Base-by-base conservation (phyloP, 2,329 filamentous ascomycete species). In the Sporothrix globosa region DNA sequence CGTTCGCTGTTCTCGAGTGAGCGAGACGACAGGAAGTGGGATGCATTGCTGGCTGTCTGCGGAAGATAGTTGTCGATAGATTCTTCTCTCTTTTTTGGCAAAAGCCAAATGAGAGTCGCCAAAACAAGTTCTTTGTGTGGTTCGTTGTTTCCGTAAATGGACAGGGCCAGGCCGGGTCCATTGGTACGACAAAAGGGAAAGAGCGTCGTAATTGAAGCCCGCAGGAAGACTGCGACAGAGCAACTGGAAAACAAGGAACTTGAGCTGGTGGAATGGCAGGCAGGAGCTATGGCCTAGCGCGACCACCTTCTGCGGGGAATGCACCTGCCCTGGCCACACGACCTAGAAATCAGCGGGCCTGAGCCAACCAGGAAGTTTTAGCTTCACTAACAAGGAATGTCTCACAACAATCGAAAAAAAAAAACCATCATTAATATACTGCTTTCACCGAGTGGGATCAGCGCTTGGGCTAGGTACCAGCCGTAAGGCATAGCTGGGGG, bases 281-380 rank as follows among this genome's bases (percentile, higher is more conserved):
- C 46, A 65, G 24, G 44, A 65, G 44, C 27, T 65, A 24, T 50
- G 2, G 24, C 7, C 60, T 65, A 65, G 61, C 61, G 61, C 61
- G 61, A 21, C 60, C 30, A 41, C 60, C 60, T 63, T 63, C 56
- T 63, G 60, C 60, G 60, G 60, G 60, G 60, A 63, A 30, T 6
- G 19, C 10, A 6, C n/a, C 13, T 61, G 24, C 17, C 54, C 30
- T 54, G 52, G 39, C 30, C 30, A 41, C 56, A 41, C n/a, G 54
- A 34, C 56, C 56, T 24, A 2, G n/a, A 61, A 61, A 19, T 63
- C 39, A 21, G 58, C 58, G 5, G 34, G 58, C 58, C 39, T 10
- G n/a, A 39, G 10, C 58, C 39, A 61, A 61, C 58, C n/a, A 13
- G 58, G 56, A 60, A 5, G 21, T 61, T 61, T 46, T 61, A 61